Evolutionary conservation across 148 eudicot species (phyloP).

Genomic region (Gaultheria prostrata): DNA sequence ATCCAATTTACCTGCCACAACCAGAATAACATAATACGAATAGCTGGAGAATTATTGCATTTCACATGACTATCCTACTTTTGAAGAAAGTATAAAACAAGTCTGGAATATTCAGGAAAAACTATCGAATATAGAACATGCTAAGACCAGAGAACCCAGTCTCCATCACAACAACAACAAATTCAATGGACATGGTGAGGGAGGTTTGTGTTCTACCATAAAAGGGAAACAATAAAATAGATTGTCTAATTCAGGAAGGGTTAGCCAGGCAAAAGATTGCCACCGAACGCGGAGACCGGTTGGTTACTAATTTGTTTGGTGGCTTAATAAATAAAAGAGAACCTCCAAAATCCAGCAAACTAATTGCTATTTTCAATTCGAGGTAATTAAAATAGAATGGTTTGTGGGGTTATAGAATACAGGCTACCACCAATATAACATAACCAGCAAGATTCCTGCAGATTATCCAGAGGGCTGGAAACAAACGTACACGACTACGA

Average conservation of each 20-base stretch:
- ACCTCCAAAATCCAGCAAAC: constrained; percentile 6
- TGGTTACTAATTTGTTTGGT: not conserved
- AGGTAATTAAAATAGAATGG: not conserved
- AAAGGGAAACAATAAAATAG: not conserved
- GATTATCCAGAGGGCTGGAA: constrained; percentile 1
- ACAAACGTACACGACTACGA: constrained; percentile 3
- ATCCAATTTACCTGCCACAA: not conserved
- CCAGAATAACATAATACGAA: not conserved
- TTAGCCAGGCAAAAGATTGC: not conserved
- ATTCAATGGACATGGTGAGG: not conserved
- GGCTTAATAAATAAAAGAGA: not conserved
- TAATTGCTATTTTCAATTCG: not conserved
- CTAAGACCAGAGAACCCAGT: not conserved
- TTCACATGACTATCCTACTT: not conserved
- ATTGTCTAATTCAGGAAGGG: not conserved
- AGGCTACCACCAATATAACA: not conserved
- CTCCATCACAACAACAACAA: not conserved
- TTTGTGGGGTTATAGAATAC: not conserved
- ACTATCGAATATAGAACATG: not conserved
- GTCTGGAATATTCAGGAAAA: not conserved
- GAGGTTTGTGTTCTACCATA: not conserved
- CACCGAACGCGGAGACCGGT: not conserved
- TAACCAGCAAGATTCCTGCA: constrained; percentile 5
- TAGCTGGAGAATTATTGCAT: not conserved
- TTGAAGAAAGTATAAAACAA: not conserved